Percentiles rank a stretch among this genome's conserved stretches.
Evolutionary conservation across 2,329 filamentous ascomycete genomes (phyloP).

Genomic region (Didymella pinodella): DNA sequence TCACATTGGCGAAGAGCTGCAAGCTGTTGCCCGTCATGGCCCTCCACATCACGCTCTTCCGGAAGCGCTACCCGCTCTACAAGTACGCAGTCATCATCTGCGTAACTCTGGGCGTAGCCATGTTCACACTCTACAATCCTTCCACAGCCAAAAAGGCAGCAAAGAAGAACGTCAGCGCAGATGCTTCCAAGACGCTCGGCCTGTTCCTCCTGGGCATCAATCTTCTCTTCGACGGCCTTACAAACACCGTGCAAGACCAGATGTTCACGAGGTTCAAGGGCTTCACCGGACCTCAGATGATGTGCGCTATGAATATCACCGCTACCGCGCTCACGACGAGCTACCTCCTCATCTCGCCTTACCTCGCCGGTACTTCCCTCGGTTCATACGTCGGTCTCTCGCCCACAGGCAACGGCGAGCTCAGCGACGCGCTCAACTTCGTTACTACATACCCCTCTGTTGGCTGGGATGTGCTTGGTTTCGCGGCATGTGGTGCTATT

Average conservation of each 20-base stretch:
- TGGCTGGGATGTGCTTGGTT: constrained; percentile 86
- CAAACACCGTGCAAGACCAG: constrained; percentile 95
- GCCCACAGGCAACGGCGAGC: constrained; percentile 68
- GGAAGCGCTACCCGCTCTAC: constrained; percentile 87
- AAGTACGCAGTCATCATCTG: constrained; percentile 94
- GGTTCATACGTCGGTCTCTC: constrained; percentile 54
- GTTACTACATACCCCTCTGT: constrained; percentile 80
- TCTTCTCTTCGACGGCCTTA: constrained; percentile 92
- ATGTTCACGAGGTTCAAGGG: constrained; percentile 77
- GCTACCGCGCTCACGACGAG: constrained; percentile 76
- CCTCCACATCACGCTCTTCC: constrained; percentile 90
- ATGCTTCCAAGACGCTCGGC: constrained; percentile 74
- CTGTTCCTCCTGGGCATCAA: constrained; percentile 86
- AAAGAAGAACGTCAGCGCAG: constrained; percentile 64
- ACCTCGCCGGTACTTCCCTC: constrained; percentile 69
- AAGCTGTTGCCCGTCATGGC: constrained; percentile 99
- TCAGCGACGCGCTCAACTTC: constrained; percentile 80
- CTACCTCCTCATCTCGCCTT: constrained; percentile 82
- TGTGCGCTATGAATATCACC: constrained; percentile 96
- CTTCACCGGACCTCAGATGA: constrained; percentile 96
- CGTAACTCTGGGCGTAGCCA: constrained; percentile 89
- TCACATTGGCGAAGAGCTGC: constrained; percentile 96
- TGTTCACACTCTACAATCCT: constrained; percentile 88
- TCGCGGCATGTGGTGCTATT: constrained; percentile 87
- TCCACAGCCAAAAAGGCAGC: constrained; percentile 49